Percentiles rank a stretch among this genome's conserved stretches.
Conservation (phyloP, 106 monocot species). For the Alisma plantagoaquatica region DNA sequence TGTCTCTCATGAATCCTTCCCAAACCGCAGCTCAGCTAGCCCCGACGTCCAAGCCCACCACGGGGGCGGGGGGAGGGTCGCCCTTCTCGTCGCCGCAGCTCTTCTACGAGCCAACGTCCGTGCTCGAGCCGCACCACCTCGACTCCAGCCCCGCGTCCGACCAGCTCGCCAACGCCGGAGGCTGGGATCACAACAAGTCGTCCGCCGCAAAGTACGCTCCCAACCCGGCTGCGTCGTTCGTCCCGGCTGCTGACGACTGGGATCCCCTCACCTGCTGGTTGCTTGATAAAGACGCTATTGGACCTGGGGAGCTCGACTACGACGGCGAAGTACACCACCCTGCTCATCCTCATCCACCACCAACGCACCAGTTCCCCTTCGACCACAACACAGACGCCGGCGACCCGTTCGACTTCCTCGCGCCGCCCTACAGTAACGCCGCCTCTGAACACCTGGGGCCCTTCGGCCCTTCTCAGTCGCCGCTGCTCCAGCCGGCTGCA, state of each 20-base stretch:
- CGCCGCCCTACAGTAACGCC: too few relatives aligned
- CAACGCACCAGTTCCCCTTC: slow-evolving; percentile 5
- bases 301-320: too few relatives aligned
- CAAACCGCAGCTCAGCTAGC: background rate
- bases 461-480: background rate
- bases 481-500: background rate
- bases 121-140: slow-evolving; percentile 52
- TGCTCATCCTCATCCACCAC: background rate
- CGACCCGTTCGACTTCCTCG: too few relatives aligned
- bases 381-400: too few relatives aligned
- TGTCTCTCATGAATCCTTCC: slow-evolving; percentile 11
- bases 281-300: too few relatives aligned
- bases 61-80: background rate
- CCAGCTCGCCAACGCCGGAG: too few relatives aligned
- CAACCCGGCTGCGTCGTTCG: too few relatives aligned
- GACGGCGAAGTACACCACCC: too few relatives aligned
- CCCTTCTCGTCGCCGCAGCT: background rate
- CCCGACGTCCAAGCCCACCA: slow-evolving; percentile 5
- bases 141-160: slow-evolving; percentile 46
- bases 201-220: too few relatives aligned
- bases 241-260: slow-evolving; percentile 38
- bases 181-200: too few relatives aligned
- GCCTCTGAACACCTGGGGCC: too few relatives aligned
- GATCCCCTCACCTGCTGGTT: slow-evolving; percentile 38
- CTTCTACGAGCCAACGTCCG: slow-evolving; percentile 70